phyloP scores from a whole-genome alignment of 2,329 filamentous ascomycete species.

The Fusarium chaquense region DNA sequence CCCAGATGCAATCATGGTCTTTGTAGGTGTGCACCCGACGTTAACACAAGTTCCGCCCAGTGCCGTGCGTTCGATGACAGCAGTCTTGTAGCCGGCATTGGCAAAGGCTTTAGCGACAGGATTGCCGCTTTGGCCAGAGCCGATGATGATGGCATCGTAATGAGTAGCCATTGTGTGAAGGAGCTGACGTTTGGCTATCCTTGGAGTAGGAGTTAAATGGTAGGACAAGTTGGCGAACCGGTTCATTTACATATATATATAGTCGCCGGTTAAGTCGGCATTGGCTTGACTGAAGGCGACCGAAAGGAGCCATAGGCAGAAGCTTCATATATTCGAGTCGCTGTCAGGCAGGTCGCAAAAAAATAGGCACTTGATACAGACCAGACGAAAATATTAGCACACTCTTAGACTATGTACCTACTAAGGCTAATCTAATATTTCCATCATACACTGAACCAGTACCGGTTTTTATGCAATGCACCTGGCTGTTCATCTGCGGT shows the following conservation, averaged over 20 bases:
- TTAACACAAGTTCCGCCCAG: slow-evolving; percentile 68
- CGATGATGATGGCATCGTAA: slow-evolving; percentile 59
- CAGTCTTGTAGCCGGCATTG: slow-evolving; percentile 58
- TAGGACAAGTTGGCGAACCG: neutral
- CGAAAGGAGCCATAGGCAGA: neutral
- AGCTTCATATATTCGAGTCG: slow-evolving; percentile 7
- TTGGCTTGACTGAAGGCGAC: neutral
- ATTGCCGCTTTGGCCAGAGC: slow-evolving; percentile 65
- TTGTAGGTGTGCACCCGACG: slow-evolving; percentile 68
- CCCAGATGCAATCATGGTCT: slow-evolving; percentile 67
- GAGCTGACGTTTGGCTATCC: neutral
- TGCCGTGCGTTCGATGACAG: slow-evolving; percentile 61
- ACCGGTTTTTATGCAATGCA: too few relatives aligned
- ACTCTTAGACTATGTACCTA: too few relatives aligned
- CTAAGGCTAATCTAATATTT: too few relatives aligned
- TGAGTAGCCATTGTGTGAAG: slow-evolving; percentile 36
- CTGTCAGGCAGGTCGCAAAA: too few relatives aligned
- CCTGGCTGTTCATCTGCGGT: too few relatives aligned
- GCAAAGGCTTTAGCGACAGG: slow-evolving; percentile 62
- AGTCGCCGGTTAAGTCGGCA: neutral
- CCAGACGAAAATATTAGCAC: too few relatives aligned
- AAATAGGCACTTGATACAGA: too few relatives aligned
- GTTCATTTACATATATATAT: slow-evolving; percentile 24
- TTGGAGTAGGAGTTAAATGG: neutral
- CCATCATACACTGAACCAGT: too few relatives aligned